phyloP scores from a whole-genome alignment of 2,329 filamentous ascomycete genomes.

The Apiospora hydei region DNA sequence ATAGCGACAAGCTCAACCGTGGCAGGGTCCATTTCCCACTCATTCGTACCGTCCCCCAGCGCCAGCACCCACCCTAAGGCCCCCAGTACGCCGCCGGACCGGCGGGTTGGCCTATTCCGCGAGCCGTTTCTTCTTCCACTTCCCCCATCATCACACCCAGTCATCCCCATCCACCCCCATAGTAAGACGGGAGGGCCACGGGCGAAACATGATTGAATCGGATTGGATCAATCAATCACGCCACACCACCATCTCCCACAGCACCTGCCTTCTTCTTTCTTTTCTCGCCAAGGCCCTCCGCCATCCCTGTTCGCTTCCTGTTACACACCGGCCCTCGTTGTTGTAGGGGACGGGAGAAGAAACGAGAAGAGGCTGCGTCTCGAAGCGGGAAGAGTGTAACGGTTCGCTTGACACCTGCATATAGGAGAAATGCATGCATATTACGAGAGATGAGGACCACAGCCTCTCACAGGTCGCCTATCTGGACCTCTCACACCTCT shows the following conservation, averaged over 20 bases:
- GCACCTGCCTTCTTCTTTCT: not conserved
- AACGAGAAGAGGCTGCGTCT: not conserved
- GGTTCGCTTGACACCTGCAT: slow-evolving; percentile 15
- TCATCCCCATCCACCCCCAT: not conserved
- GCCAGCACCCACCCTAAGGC: not conserved
- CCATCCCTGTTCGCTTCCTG: slow-evolving; percentile 4
- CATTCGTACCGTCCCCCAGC: not conserved
- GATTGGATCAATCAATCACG: not conserved
- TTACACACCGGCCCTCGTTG: not conserved
- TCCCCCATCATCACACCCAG: not conserved
- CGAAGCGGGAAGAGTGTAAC: not conserved
- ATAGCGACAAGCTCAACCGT: slow-evolving; percentile 2
- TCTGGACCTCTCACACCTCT: not conserved
- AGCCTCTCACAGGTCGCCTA: not conserved
- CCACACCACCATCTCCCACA: not conserved
- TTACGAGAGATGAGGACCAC: not conserved
- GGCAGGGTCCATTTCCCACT: slow-evolving; percentile 3
- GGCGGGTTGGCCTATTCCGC: not conserved
- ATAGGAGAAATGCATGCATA: slow-evolving; percentile 13
- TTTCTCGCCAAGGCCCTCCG: not conserved
- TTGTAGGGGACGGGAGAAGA: not conserved
- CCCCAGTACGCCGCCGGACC: slow-evolving; percentile 5
- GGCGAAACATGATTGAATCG: not conserved
- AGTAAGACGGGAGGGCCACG: not conserved
- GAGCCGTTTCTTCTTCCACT: not conserved